A percentile compares a stretch with the other conserved stretches of the same genome.
phyloP scores from a whole-genome alignment of 768 basidiomycete species.

The Termitomyces sp. region DNA sequence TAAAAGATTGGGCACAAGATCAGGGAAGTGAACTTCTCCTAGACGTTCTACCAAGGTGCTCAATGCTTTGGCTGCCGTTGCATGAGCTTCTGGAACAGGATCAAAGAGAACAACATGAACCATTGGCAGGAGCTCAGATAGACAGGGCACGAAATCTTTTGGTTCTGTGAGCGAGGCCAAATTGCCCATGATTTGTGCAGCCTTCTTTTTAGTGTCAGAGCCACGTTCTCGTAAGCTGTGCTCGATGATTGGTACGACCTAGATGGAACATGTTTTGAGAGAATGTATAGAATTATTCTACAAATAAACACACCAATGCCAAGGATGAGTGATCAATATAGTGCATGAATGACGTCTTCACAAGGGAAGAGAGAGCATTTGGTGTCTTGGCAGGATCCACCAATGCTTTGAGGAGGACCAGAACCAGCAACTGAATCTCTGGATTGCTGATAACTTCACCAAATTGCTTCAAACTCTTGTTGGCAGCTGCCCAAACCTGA shows the following conservation, averaged over 20 bases:
- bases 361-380: conserved; percentile 75
- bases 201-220: conserved; percentile 92
- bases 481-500: conserved; percentile 90
- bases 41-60: conserved; percentile 96
- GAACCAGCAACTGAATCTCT: conserved; percentile 89
- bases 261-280: background rate
- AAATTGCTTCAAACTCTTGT: conserved; percentile 94
- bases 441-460: conserved; percentile 98
- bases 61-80: conserved; percentile 94
- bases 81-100: conserved; percentile 96
- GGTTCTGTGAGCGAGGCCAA: conserved; percentile 85
- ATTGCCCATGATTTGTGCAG: conserved; percentile 97
- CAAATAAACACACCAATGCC: conserved; percentile 65
- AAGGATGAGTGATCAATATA: conserved; percentile 97
- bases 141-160: conserved; percentile 92
- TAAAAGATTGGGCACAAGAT: conserved; percentile 86
- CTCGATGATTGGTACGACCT: conserved; percentile 95
- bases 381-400: conserved; percentile 93
- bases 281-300: background rate
- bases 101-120: conserved; percentile 93
- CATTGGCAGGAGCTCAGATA: conserved; percentile 83
- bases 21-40: conserved; percentile 93
- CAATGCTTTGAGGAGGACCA: conserved; percentile 87
- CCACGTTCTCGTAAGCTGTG: conserved; percentile 88
- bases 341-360: conserved; percentile 96